These are phyloP conservation scores for Gremmenia infestans DNA, from an alignment of 2,329 filamentous ascomycete genomes.

Conservation along the genomic window DNA sequence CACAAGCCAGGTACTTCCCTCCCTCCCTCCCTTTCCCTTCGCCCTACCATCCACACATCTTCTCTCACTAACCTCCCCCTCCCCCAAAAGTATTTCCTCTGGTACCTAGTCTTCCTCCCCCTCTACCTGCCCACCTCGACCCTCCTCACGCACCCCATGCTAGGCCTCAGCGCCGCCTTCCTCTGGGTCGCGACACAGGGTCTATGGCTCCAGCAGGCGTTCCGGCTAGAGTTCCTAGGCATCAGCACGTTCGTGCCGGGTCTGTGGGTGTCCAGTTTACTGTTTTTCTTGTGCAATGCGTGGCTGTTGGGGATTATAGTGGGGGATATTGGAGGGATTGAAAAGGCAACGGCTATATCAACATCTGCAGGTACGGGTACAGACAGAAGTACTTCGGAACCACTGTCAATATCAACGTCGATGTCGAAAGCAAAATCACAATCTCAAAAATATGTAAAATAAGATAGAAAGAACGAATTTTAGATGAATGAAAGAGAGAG, in stretches of 20 bases:
- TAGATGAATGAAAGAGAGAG: too few species aligned
- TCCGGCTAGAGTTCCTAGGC: constrained; percentile 73
- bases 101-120: constrained; percentile 93
- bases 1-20: constrained; percentile 75
- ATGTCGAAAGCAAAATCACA: not conserved
- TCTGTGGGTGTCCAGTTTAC: constrained; percentile 68
- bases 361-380: too few species aligned
- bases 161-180: constrained; percentile 60
- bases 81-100: constrained; percentile 77
- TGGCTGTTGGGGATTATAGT: constrained; percentile 84
- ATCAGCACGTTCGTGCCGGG: constrained; percentile 79
- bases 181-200: constrained; percentile 76
- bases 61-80: too few species aligned
- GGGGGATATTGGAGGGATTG: constrained; percentile 45
- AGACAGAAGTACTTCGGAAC: not conserved
- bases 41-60: too few species aligned
- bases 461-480: not conserved
- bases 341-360: too few species aligned
- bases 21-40: not conserved
- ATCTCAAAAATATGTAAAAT: not conserved
- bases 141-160: constrained; percentile 52
- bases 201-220: constrained; percentile 71
- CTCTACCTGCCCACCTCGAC: constrained; percentile 82
- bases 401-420: not conserved
- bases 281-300: constrained; percentile 80